A percentile compares a stretch with the other conserved stretches of the same genome.
Evolutionary conservation across 345 rosid species (phyloP).

Genomic region (Citrus sp.): DNA sequence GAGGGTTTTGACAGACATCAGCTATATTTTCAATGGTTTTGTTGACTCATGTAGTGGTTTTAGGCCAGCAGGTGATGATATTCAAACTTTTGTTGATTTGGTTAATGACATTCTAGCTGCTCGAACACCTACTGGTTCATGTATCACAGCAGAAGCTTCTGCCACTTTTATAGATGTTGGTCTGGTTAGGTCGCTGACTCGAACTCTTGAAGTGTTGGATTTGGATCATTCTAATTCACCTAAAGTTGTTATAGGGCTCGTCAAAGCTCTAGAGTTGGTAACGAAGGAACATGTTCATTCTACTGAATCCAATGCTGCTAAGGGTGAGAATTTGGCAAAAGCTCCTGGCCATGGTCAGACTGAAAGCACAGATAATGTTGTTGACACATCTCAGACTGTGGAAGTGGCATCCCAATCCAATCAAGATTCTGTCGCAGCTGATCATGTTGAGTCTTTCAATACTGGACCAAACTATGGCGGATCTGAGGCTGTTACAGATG

Average conservation of each 20-base stretch:
- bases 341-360: constrained; percentile 44
- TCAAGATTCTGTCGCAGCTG: constrained; percentile 54
- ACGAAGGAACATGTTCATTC: constrained; percentile 85
- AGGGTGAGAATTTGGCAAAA: constrained; percentile 63
- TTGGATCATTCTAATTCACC: constrained; percentile 85
- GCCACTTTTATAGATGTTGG: constrained; percentile 88
- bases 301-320: constrained; percentile 46
- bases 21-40: constrained; percentile 61
- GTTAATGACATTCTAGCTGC: constrained; percentile 86
- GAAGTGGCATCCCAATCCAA: constrained; percentile 55
- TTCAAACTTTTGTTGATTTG: constrained; percentile 71
- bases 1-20: constrained; percentile 74
- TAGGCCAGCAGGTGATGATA: constrained; percentile 56
- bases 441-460: constrained; percentile 49
- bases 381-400: constrained; percentile 48
- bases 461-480: constrained; percentile 55
- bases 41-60: constrained; percentile 54
- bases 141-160: constrained; percentile 82
- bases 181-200: constrained; percentile 70
- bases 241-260: constrained; percentile 72
- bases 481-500: constrained; percentile 82
- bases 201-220: constrained; percentile 80
- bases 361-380: constrained; percentile 52
- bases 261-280: constrained; percentile 89
- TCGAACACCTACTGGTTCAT: constrained; percentile 78